Percentiles rank a stretch among this genome's conserved stretches.
phyloP scores from a whole-genome alignment of 2,329 filamentous ascomycete genomes.

The Beauveria medogensis region DNA sequence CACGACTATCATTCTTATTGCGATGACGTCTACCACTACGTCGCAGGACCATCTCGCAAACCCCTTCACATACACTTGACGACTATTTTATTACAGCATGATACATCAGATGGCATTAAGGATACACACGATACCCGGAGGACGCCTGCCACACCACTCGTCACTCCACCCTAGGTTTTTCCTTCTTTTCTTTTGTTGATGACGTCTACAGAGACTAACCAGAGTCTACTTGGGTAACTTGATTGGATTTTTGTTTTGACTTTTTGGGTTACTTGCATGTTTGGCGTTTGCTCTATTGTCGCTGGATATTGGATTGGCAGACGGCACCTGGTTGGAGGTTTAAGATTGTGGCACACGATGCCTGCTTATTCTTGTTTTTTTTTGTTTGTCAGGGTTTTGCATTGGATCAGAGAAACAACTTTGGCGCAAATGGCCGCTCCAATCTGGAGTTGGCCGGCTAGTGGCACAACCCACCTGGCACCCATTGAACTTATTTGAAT shows the following conservation, averaged over 20 bases:
- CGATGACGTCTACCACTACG: background rate
- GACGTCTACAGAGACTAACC: no score
- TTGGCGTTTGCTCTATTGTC: conserved; percentile 19
- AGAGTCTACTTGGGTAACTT: background rate
- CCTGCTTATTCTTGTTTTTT: background rate
- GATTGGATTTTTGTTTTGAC: conserved; percentile 14
- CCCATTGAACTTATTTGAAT: conserved; percentile 1
- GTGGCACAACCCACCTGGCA: conserved; percentile 12
- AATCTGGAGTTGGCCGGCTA: conserved; percentile 5
- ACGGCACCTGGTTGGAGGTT: background rate
- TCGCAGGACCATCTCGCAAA: background rate
- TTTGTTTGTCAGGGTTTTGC: background rate
- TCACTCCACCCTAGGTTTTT: conserved; percentile 27
- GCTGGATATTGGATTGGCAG: conserved; percentile 6
- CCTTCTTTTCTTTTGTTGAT: conserved; percentile 10
- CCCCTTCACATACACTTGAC: conserved; percentile 14
- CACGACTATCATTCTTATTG: conserved; percentile 4
- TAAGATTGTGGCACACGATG: conserved; percentile 3
- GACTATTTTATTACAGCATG: conserved; percentile 22
- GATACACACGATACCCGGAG: conserved; percentile 34
- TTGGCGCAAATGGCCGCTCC: conserved; percentile 4
- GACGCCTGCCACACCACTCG: conserved; percentile 22
- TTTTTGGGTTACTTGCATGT: conserved; percentile 21
- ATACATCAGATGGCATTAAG: conserved; percentile 25
- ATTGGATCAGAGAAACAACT: conserved; percentile 8